Conservation (phyloP, 768 basidiomycete genomes). For the Tulasnella sp. region DNA sequence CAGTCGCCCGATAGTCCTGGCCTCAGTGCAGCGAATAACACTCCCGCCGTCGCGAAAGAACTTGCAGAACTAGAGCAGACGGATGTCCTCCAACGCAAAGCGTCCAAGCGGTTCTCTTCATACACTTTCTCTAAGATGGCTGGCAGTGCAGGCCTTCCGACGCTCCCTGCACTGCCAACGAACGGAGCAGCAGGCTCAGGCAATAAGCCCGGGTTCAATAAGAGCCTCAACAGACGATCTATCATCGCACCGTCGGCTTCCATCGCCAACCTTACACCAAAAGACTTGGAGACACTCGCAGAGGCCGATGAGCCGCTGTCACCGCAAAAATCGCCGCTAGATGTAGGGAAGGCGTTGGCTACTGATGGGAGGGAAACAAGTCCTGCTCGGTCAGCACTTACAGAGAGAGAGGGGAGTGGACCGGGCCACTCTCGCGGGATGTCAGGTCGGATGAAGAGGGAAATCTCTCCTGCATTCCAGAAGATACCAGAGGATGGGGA, state of each 20-base stretch:
- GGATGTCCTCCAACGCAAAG: constrained; percentile 78
- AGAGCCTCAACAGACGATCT: constrained; percentile 51
- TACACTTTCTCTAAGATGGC: constrained; percentile 93
- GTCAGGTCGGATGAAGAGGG: not conserved
- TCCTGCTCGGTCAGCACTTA: too few relatives aligned
- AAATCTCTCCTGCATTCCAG: not conserved
- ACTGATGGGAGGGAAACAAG: too few relatives aligned
- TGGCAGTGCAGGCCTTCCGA: constrained; percentile 28
- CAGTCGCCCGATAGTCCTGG: constrained; percentile 25
- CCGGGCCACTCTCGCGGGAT: too few relatives aligned
- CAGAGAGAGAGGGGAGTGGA: too few relatives aligned
- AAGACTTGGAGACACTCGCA: constrained; percentile 62
- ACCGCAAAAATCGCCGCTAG: too few relatives aligned
- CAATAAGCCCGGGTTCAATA: constrained; percentile 21
- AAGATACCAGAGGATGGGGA: not conserved
- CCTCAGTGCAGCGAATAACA: constrained; percentile 21
- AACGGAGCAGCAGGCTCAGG: constrained; percentile 25
- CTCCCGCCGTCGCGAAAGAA: constrained; percentile 62
- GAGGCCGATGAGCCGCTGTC: constrained; percentile 51
- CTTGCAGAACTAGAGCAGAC: constrained; percentile 81
- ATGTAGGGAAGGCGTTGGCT: too few relatives aligned
- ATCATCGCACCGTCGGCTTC: constrained; percentile 28
- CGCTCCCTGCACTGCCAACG: constrained; percentile 25
- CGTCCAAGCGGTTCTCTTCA: constrained; percentile 90
- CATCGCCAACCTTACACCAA: constrained; percentile 49